These are phyloP conservation scores for Linderina pennispora DNA, from an alignment of 192 early-diverging fungal species.

Conservation along the genomic window DNA sequence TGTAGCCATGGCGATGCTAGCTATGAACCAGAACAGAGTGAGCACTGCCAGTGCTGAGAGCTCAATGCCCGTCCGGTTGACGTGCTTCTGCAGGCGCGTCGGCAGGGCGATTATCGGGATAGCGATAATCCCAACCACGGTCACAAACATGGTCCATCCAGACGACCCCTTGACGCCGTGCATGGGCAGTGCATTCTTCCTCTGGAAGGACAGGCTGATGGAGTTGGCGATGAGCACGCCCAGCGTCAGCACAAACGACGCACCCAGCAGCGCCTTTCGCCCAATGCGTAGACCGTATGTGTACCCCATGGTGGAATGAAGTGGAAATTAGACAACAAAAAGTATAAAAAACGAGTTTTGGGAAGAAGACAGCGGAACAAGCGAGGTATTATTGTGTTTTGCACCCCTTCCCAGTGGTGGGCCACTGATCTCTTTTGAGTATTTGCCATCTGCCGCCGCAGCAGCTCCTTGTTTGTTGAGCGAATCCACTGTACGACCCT, in stretches of 20 bases:
- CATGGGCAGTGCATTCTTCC: background rate
- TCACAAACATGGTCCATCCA: conserved; percentile 27
- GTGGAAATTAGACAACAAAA: background rate
- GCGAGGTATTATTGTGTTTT: too few relatives aligned
- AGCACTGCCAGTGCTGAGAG: conserved; percentile 8
- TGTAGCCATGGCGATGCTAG: conserved; percentile 17
- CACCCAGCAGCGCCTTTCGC: conserved; percentile 7
- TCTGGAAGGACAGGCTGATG: conserved; percentile 10
- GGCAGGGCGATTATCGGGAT: conserved; percentile 18
- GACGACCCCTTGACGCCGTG: background rate
- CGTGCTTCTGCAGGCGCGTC: conserved; percentile 18
- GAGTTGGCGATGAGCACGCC: conserved; percentile 10
- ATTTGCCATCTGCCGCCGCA: too few relatives aligned
- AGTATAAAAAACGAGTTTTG: too few relatives aligned
- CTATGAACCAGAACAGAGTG: conserved; percentile 15
- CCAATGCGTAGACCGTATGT: conserved; percentile 8
- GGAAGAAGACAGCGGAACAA: too few relatives aligned
- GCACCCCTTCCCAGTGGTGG: too few relatives aligned
- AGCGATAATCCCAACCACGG: conserved; percentile 5
- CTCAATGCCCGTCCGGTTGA: conserved; percentile 30
- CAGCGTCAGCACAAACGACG: conserved; percentile 1
- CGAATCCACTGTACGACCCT: too few relatives aligned
- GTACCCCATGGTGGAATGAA: background rate
- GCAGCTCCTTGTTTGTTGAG: too few relatives aligned
- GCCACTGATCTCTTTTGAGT: too few relatives aligned